phyloP scores from a whole-genome alignment of 2,329 filamentous ascomycete genomes.

The Aspergillus tubingensis region DNA sequence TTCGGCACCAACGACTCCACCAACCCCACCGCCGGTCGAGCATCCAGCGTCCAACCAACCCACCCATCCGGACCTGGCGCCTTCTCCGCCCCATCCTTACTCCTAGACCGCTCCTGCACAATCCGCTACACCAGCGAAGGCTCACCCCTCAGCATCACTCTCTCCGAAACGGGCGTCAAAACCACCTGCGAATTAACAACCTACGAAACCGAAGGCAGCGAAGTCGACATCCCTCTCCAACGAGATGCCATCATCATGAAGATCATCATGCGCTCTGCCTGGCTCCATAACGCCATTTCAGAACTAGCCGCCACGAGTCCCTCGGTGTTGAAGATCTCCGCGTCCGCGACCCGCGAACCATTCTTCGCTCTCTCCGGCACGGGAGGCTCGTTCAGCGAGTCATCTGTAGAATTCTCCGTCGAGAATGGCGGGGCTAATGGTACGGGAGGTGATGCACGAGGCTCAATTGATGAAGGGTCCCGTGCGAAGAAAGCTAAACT shows the following conservation, averaged over 20 bases:
- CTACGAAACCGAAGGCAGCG: constrained; percentile 70
- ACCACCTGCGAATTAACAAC: constrained; percentile 90
- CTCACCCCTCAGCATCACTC: constrained; percentile 76
- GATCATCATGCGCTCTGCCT: constrained; percentile 78
- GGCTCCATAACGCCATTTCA: constrained; percentile 53
- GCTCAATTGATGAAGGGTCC: constrained; percentile 6
- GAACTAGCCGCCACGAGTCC: constrained; percentile 68
- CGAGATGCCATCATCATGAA: constrained; percentile 80
- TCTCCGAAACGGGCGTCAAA: constrained; percentile 82
- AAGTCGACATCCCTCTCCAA: constrained; percentile 74
- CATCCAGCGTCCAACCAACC: constrained; percentile 33
- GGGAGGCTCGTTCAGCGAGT: constrained; percentile 60
- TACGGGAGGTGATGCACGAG: constrained; percentile 2
- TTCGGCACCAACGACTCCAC: constrained; percentile 74
- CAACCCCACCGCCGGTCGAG: constrained; percentile 23
- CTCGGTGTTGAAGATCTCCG: constrained; percentile 68
- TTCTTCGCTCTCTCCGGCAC: constrained; percentile 73
- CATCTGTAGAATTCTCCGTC: constrained; percentile 61
- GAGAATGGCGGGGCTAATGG: constrained; percentile 38
- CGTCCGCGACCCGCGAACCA: constrained; percentile 61
- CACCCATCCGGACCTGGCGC: constrained; percentile 60
- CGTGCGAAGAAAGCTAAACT: constrained; percentile 38
- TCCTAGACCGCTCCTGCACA: constrained; percentile 82
- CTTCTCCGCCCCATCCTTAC: constrained; percentile 79
- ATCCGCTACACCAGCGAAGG: constrained; percentile 75